Evolutionary conservation across 805 yeast genomes (phyloP), one percentile per base, ranked within the genome.

Genomic region (Candida tibetensis): DNA sequence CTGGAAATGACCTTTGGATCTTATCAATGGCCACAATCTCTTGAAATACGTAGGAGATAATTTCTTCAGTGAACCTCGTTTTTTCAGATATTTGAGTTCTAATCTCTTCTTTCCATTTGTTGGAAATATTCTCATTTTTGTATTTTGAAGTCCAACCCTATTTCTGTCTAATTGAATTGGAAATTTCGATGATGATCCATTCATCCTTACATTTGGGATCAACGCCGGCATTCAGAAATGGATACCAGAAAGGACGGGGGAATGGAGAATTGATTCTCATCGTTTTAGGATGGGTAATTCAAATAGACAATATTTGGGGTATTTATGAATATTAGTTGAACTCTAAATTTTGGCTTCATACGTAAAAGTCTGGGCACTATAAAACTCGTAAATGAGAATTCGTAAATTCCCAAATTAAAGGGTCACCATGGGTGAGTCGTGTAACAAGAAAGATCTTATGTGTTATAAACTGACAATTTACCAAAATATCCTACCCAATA

Each of bases 31-130:
- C 48, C 5, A 27, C 39, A 21, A 51, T 34, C 34, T 51, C 55
- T 13, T 28, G 19, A 27, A 49, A 43, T 4, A 39, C 45, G 26
- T 41, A 47, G 8, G 40, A 41, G 14, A 47, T 36, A 4, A 51
- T 37, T 21, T 40, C 46, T 10, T 47, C 46, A 19, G 34, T 18
- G 21, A 22, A 17, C 10, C 12, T 15, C 1, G 49, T 36, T 16
- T 23, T 32, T 18, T 15, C 34, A 4, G 26, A 15, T 28, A 37
- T 16, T 13, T 37, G 37, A 1, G 32, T 40, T 9, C 33, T 21
- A n/a, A 44, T 30, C 23, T 62, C 67, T 4, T 30, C 23, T 36
- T 36, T 48, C 68, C 68, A 62, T 40, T 55, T 57, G 2, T 29
- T 40, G 5, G 40, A 37, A 36, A 62, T 53, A 12, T 30, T 47